Evolutionary conservation across 2,329 filamentous ascomycete species (phyloP), one percentile per base, ranked within the genome.

Genomic region (Lachnellula subtilissima): DNA sequence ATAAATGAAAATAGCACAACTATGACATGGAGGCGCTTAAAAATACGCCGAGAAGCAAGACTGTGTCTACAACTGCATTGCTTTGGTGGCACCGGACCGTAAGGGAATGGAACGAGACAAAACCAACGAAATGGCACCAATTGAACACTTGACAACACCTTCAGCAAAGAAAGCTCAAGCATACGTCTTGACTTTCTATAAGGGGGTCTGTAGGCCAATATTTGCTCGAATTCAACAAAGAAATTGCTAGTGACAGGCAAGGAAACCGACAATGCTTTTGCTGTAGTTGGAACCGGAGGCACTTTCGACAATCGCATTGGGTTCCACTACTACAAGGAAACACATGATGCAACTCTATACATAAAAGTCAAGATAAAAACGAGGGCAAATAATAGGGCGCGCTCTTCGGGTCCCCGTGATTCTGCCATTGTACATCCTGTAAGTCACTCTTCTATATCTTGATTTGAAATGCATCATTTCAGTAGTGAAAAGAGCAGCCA

Each of bases 201-300:
- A 52, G 66, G 66, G 14, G 66, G 67, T 47, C 51, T 67, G 54
- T 64, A 19, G 57, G 61, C 65, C 61, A 1, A 68, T 68, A 36
- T 65, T 64, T 2, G 62, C 60, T 62, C 19, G 1, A 65, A 66
- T 35, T 56, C 51, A 25, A 63, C 62, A 1, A 61, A 65, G 61
- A 60, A 63, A 5, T 46, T 68, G 12, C 60, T 68, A 5, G 64
- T 65, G 8, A 64, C 65, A 4, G 64, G 61, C 1, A 66, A 65
- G n/a, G 63, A 67, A 47, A 67, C 63, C n/a, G 42, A 59, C 15
- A 65, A 65, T 48, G 63, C 66, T 2, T 65, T 68, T 45, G 63
- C 65, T 5, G 56, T 67, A 4, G 61, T 67, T 6, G 60, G 61
- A 5, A 65, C 61, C 4, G 64, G 66, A 5, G 62, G 63, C 11